phyloP scores from a whole-genome alignment of 352 stramenopile species.

The Phytophthora hibernalis region DNA sequence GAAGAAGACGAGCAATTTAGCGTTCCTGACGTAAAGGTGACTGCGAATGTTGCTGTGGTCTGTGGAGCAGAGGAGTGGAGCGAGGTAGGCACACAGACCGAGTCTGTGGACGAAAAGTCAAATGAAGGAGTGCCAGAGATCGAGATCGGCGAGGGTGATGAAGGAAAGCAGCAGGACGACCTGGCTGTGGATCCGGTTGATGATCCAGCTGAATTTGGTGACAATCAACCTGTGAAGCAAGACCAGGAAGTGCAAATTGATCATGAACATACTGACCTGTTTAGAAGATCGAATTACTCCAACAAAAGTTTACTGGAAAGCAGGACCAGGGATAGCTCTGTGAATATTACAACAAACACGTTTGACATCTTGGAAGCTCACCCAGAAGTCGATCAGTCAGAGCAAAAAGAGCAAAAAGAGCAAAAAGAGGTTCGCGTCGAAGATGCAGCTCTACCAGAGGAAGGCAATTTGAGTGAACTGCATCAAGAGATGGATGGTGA shows the following conservation, averaged over 20 bases:
- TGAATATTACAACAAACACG: neutral
- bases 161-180: neutral
- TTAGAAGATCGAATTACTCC: neutral
- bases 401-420: constrained; percentile 1
- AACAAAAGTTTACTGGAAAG: neutral
- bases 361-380: neutral
- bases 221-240: neutral
- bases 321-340: constrained; percentile 3
- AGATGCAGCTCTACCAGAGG: neutral
- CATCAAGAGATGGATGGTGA: constrained; percentile 4
- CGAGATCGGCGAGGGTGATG: neutral
- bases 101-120: constrained; percentile 5
- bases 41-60: constrained; percentile 13
- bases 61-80: constrained; percentile 14
- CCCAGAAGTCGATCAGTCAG: neutral
- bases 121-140: neutral
- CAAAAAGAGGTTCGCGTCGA: neutral
- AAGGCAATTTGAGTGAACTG: constrained; percentile 1
- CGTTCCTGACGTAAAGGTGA: constrained; percentile 4
- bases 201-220: neutral
- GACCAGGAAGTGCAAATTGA: constrained; percentile 3
- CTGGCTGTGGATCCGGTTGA: neutral
- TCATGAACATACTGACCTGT: neutral
- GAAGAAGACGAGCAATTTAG: neutral
- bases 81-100: constrained; percentile 24